Conservation (phyloP, 73 alveolate genomes). For the Breviolum minutum region DNA sequence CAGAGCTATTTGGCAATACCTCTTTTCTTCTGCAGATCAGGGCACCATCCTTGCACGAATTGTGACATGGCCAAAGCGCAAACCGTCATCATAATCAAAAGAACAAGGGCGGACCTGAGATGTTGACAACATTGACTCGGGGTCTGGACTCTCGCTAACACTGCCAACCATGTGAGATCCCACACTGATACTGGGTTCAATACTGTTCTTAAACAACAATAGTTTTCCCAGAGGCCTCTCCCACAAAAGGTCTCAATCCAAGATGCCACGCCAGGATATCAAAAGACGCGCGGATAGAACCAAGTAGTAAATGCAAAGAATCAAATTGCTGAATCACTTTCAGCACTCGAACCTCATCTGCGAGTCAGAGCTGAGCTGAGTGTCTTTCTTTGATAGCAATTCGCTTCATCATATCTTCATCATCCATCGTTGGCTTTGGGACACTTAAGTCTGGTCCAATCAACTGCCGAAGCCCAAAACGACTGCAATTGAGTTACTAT, state of each 20-base stretch:
- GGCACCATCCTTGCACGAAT: constrained; percentile 56
- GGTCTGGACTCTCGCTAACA: too few species aligned
- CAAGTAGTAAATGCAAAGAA: constrained; percentile 61
- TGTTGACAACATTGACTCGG: too few species aligned
- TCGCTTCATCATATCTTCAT: neutral
- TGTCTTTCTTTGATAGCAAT: too few species aligned
- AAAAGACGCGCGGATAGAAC: constrained; percentile 80
- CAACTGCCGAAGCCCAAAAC: neutral
- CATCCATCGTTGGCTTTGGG: neutral
- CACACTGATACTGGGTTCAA: too few species aligned
- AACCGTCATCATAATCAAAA: constrained; percentile 52
- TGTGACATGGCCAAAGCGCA: constrained; percentile 70
- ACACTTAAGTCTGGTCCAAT: neutral
- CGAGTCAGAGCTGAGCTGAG: neutral
- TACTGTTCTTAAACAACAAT: neutral
- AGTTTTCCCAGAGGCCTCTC: too few species aligned
- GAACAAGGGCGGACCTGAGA: constrained; percentile 63
- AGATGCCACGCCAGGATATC: constrained; percentile 73
- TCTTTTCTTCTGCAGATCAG: neutral
- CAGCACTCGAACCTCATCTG: constrained; percentile 64
- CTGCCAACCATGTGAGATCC: too few species aligned
- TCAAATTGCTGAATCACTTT: constrained; percentile 75
- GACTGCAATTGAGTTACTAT: constrained; percentile 3
- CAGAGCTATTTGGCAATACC: neutral
- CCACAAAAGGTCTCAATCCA: neutral